Evolutionary conservation across 1,284 basidiomycete species (phyloP), one percentile per base, ranked within the genome.

Genomic region (Papiliotrema nemorosa): DNA sequence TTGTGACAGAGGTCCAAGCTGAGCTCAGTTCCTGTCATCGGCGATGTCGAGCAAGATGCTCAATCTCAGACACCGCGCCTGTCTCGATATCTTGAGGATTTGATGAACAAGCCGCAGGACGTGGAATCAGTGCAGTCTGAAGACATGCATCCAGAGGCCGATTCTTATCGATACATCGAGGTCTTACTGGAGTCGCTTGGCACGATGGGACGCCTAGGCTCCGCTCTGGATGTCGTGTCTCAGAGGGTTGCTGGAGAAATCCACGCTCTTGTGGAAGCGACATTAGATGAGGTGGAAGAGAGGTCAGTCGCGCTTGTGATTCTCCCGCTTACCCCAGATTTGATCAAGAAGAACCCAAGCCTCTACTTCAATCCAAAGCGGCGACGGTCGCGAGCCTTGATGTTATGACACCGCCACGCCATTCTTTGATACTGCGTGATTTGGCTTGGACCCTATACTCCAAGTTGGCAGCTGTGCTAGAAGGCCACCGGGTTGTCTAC

Each of bases 401-500:
- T 63, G 84, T 84, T 3, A 83, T 83, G 26, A 81, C 82, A 6
- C 88, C 87, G 60, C 80, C 84, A 44, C 76, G 81, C 33, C 86
- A 96, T 69, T 85, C 90, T 55, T 88, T 93, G 62, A 84, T 87
- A n/a, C 73, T 97, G 47, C 81, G 80, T 54, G 96, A 98, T 73
- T 79, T 99, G 33, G 97, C 98, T 74, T 98, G 94, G 93, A 97
- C 96, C 3, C 73, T 97, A 16, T 99, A 91, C 70, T 96, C 92
- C 5, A 99, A 99, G 74, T 73, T 99, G 47, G 87, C 93, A 64
- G 96, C 96, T 20, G 88, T 97, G n/a, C 81, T 89, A 31, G 93
- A 98, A 72, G 90, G 92, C 9, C 79, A 97, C 59, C 79, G 93
- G 42, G 87, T 97, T 2, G 82, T 96, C 1, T 92, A 88, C 65